Base-by-base conservation (phyloP, 345 rosid species). In the Rhizophora mangle region DNA sequence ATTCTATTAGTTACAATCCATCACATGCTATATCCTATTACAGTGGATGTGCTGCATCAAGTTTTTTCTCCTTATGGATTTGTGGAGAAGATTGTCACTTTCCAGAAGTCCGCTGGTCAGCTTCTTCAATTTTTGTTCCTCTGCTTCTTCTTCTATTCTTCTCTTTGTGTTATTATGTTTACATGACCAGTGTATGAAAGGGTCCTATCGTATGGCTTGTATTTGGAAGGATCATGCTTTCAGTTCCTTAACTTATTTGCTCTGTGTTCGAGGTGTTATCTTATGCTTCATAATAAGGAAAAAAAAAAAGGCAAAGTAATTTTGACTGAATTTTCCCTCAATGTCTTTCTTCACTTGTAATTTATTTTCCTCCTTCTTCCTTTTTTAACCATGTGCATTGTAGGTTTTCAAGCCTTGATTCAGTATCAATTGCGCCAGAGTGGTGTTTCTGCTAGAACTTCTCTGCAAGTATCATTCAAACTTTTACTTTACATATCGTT, bases 81-180 rank as follows among this genome's bases (percentile, higher is more conserved):
- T 82, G 96, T 89, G 75, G 97, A 92, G 86, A 92, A 92, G 94
- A 88, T 92, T 36, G 96, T 92, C 86, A 92, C 97, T 10, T 92
- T 92, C 80, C 97, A 92, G 86, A 92, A 92, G 94, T 92, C 96
- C 60, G 97, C 97, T 82, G 96, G 93, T 92, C 91, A 89, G 97
- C 72, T 75, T 49, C 76, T 69, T 70, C 66, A 64, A 64, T 62
- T 66, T 68, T 60, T 43, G 61, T 36, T 70, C 26, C 39, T 55
- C 53, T 70, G 27, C 51, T 54, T 32, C 63, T 64, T 21, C 24
- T 16, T 56, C 51, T 49, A 16, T 51, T 4, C 19, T 62, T 63
- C 37, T 47, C 24, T 54, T 24, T 36, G 27, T 30, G 24, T 75
- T 43, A 59, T 36, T 74, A 53, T 71, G 70, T 68, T 65, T 65